Percentiles rank a stretch among this genome's conserved stretches.
Evolutionary conservation across 805 yeast genomes (phyloP).

Genomic region (Schizosaccharomyces pombe): DNA sequence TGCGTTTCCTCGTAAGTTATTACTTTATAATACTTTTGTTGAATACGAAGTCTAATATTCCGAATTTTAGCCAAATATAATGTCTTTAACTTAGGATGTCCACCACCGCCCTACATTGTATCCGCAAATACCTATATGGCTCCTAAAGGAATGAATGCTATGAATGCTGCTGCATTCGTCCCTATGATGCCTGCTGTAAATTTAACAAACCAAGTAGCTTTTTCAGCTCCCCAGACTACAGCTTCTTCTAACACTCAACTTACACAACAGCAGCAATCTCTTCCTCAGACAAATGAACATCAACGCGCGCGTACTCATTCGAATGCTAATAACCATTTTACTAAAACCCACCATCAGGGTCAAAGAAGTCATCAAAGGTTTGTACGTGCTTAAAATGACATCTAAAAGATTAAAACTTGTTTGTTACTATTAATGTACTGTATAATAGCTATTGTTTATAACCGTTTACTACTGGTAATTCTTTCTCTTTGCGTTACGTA

Average conservation of each 20-base stretch:
- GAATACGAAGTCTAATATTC: background rate
- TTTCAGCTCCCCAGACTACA: background rate
- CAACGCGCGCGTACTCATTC: background rate
- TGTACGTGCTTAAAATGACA: background rate
- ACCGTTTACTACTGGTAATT: no score
- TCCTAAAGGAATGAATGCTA: no score
- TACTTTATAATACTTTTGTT: background rate
- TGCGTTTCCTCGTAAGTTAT: slow-evolving; percentile 2
- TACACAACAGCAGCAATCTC: background rate
- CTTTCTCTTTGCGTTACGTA: no score
- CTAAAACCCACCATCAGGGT: background rate
- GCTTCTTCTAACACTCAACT: background rate
- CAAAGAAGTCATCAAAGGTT: background rate
- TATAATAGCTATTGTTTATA: no score
- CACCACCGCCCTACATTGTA: background rate
- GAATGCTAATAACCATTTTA: background rate
- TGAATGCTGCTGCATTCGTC: background rate
- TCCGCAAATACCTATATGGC: background rate
- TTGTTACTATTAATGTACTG: background rate
- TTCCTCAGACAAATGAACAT: background rate
- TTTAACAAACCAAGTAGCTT: background rate
- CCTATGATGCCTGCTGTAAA: background rate
- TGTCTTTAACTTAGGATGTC: background rate
- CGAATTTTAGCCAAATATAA: background rate
- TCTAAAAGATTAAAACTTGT: background rate